Evolutionary conservation across 176 grass and related monocot genomes (phyloP).

Genomic region (Ensete ventricosum): DNA sequence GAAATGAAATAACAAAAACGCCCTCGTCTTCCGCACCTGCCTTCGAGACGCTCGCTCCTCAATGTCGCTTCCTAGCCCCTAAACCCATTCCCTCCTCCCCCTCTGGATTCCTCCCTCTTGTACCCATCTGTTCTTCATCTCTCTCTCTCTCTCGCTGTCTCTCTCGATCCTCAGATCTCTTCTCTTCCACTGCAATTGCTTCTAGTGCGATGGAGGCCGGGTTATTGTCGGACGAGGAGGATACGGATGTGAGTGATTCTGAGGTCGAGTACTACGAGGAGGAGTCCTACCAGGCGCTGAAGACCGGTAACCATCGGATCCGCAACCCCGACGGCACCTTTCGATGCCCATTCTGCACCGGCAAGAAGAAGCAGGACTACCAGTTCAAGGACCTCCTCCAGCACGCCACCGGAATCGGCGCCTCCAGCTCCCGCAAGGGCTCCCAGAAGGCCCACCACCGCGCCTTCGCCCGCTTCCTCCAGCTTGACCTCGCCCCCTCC

Average conservation of each 20-base stretch:
- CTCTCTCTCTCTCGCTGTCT: too few relatives aligned
- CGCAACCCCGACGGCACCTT: conserved; percentile 65
- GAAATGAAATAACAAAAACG: too few relatives aligned
- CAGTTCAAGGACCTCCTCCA: conserved; percentile 84
- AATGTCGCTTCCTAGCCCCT: too few relatives aligned
- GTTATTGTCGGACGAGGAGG: conserved; percentile 34
- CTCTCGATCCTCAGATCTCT: background rate
- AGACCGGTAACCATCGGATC: conserved; percentile 50
- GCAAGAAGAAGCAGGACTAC: conserved; percentile 84
- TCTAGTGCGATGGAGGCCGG: conserved; percentile 5
- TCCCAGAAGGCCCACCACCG: conserved; percentile 25
- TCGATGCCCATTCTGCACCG: conserved; percentile 79
- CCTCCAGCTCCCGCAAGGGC: conserved; percentile 47
- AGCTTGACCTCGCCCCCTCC: conserved; percentile 32
- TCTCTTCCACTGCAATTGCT: background rate
- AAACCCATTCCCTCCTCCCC: too few relatives aligned
- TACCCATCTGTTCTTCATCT: too few relatives aligned
- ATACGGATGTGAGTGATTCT: conserved; percentile 34
- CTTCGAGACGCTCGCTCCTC: too few relatives aligned
- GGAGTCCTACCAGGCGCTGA: conserved; percentile 43
- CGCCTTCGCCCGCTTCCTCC: conserved; percentile 26
- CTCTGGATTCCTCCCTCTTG: background rate
- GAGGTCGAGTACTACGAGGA: conserved; percentile 40
- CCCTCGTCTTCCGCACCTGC: too few relatives aligned
- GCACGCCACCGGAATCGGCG: conserved; percentile 59